Base-by-base conservation (phyloP, 495 filamentous ascomycete species). In the Podospora australis region DNA sequence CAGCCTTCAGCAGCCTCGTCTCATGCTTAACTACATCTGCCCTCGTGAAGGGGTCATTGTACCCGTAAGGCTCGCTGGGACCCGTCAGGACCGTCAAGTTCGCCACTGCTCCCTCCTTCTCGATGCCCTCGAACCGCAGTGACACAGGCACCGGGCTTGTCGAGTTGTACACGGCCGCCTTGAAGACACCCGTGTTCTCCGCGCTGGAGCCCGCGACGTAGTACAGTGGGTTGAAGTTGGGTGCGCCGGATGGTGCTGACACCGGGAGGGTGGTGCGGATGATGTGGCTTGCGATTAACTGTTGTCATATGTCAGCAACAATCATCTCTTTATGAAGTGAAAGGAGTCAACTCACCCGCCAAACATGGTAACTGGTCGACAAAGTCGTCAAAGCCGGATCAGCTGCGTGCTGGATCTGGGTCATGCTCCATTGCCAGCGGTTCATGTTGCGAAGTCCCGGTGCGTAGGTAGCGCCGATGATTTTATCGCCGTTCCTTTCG, bases 161-260 rank as follows among this genome's bases (percentile, higher is more conserved):
- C 14, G 81, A 79, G 65, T 87, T 86, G 65, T 86, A 87, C 1
- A 83, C 75, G 24, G 81, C 81, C 9, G 71, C 71, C 56, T 87
- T 87, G 63, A 83, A 76, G 43, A 71, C 59, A 32, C 73, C 63
- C 14, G 64, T 62, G 13, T 64, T 61, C 4, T 56, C 53, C 6
- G 65, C 49, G 39, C 64, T 59, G 26, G 30, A 53, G 13, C 70
- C 70, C 2, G 79, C 79, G 2, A 79, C 80, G 59, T 75, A 84
- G 63, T 78, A 87, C 0, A 78, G 55, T 0, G 82, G 82, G 5
- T 71, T 70, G 59, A 80, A 49, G 47, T n/a, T 22, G 13, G 55
- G 56, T 0, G 63, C 54, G 5, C 70, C 70, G 52, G 78, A 70
- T 3, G 54, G 51, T 1, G 60, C 62, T 11, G 67, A 64, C 19